Percentiles rank a stretch among this genome's conserved stretches.
Evolutionary conservation across 257 asterid species (phyloP).

Genomic region (Leptodermis oblonga): DNA sequence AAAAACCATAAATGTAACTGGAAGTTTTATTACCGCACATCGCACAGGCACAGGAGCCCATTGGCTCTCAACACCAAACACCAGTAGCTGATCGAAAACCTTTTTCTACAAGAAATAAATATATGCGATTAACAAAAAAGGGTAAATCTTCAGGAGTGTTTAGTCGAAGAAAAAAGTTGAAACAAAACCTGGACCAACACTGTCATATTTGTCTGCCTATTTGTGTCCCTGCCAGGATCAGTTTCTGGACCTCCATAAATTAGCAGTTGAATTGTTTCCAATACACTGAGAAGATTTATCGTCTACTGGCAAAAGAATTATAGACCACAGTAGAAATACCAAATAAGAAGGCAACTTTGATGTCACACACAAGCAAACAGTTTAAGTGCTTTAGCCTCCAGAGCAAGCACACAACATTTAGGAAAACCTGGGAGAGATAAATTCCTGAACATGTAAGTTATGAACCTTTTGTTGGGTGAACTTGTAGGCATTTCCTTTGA

Average conservation of each 20-base stretch:
- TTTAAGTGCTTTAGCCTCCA: constrained; percentile 8
- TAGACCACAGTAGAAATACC: constrained; percentile 20
- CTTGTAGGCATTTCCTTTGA: constrained; percentile 78
- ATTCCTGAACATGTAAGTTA: constrained; percentile 16
- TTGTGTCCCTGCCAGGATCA: constrained; percentile 66
- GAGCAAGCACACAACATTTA: background rate
- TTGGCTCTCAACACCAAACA: constrained; percentile 97
- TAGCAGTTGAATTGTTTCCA: constrained; percentile 82
- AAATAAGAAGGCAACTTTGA: constrained; percentile 32
- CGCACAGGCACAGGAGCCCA: constrained; percentile 97
- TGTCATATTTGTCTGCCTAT: constrained; percentile 63
- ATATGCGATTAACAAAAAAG: constrained; percentile 9
- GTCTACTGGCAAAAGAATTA: constrained; percentile 79
- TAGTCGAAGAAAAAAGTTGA: constrained; percentile 16
- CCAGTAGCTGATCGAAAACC: constrained; percentile 69
- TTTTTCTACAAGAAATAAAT: constrained; percentile 57
- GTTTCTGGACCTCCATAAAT: constrained; percentile 62
- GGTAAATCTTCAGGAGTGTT: constrained; percentile 9
- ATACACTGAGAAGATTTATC: constrained; percentile 69
- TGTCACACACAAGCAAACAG: constrained; percentile 7
- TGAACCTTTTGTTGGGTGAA: constrained; percentile 95
- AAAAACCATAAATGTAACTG: constrained; percentile 11
- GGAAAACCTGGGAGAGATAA: constrained; percentile 5
- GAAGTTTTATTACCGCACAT: constrained; percentile 57
- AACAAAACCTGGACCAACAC: constrained; percentile 80